Percentiles rank a stretch among this genome's conserved stretches.
These are phyloP conservation scores for Pichia gijzeniarum DNA, from an alignment of 805 yeast species.

Conservation along the genomic window DNA sequence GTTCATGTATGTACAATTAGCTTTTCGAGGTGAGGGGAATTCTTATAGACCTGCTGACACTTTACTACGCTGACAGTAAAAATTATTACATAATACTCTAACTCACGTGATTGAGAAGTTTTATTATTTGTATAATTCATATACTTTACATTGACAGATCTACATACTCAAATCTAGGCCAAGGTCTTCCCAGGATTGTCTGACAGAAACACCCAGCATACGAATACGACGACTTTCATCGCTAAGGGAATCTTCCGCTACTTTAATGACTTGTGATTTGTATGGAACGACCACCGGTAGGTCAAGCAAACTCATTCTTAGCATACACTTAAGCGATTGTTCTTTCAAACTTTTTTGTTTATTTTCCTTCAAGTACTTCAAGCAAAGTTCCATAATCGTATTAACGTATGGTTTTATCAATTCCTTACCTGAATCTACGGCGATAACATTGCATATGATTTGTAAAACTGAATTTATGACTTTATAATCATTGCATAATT, in stretches of 20 bases:
- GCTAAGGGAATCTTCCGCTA: conserved; percentile 50
- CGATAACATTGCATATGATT: conserved; percentile 8
- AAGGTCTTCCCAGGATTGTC: conserved; percentile 67
- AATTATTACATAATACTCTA: neutral
- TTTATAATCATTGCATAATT: conserved; percentile 6
- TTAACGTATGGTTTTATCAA: conserved; percentile 12
- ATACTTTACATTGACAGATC: too few relatives aligned
- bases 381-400: conserved; percentile 6
- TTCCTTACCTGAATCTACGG: conserved; percentile 3
- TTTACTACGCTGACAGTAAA: neutral
- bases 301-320: conserved; percentile 36
- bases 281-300: conserved; percentile 45
- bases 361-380: neutral
- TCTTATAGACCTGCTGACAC: neutral
- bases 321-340: conserved; percentile 50
- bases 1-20: neutral
- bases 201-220: conserved; percentile 67
- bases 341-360: neutral
- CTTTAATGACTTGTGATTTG: conserved; percentile 41
- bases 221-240: conserved; percentile 73
- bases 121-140: too few relatives aligned
- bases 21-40: conserved; percentile 7
- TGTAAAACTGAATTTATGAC: conserved; percentile 7
- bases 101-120: neutral
- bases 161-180: conserved; percentile 15